phyloP scores from a whole-genome alignment of 225 moss, liverwort and hornwort species.

The Bryum argenteum region DNA sequence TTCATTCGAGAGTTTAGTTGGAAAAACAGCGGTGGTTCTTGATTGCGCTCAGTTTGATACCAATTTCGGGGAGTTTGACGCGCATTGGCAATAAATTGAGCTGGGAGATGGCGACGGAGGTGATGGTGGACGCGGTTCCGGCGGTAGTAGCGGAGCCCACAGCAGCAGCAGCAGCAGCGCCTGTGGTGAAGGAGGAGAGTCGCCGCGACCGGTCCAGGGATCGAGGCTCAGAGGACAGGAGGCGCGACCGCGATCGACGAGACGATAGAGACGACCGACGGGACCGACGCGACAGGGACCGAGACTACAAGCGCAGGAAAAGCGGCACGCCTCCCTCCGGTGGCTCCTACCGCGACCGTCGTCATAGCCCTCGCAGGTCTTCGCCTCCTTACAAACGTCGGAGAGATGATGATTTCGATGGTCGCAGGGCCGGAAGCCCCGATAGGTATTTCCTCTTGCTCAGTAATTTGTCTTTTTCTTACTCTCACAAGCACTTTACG shows the following conservation, averaged over 20 bases:
- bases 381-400: conserved; percentile 95
- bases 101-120: conserved; percentile 66
- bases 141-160: conserved; percentile 72
- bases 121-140: conserved; percentile 61
- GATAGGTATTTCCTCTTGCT: conserved; percentile 72
- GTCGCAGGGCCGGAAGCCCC: conserved; percentile 59
- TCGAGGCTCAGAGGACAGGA: conserved; percentile 81
- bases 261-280: conserved; percentile 68
- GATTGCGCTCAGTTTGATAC: neutral
- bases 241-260: conserved; percentile 80
- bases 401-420: conserved; percentile 89
- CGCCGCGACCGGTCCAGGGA: conserved; percentile 85
- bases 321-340: conserved; percentile 83
- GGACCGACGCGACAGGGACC: conserved; percentile 82
- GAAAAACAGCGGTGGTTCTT: neutral
- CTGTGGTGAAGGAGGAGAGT: conserved; percentile 65
- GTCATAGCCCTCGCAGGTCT: conserved; percentile 76
- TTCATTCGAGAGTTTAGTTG: neutral
- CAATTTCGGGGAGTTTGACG: neutral
- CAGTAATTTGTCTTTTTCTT: neutral
- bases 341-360: conserved; percentile 75
- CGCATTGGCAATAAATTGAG: conserved; percentile 1
- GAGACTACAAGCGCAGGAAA: conserved; percentile 96
- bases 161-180: conserved; percentile 61
- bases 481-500: conserved; percentile 16